A percentile compares a stretch with the other conserved stretches of the same genome.
Conservation (phyloP, 768 basidiomycete genomes). For the Cantharellus anzutake region DNA sequence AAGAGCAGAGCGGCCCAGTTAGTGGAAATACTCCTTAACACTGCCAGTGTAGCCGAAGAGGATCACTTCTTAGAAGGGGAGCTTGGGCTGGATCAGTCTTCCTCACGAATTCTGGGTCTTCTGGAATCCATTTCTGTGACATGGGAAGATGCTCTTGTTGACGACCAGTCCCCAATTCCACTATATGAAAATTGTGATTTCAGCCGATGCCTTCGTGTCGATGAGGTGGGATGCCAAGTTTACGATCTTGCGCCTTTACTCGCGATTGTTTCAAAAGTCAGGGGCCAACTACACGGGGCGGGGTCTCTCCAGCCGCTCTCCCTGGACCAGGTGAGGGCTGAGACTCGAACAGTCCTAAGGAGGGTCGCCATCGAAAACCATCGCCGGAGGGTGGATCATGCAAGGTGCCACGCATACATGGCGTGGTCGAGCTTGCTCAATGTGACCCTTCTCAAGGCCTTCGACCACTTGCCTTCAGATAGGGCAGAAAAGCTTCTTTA, state of each 20-base stretch:
- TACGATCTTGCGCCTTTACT: constrained; percentile 58
- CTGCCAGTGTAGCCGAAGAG: constrained; percentile 20
- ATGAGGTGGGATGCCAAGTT: constrained; percentile 60
- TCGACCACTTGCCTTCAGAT: constrained; percentile 62
- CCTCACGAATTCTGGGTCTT: constrained; percentile 73
- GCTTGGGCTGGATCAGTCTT: constrained; percentile 34
- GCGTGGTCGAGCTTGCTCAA: constrained; percentile 77
- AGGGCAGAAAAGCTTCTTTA: constrained; percentile 77
- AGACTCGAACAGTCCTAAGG: constrained; percentile 59
- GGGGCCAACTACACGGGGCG: constrained; percentile 43
- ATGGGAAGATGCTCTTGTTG: constrained; percentile 61
- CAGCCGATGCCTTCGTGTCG: constrained; percentile 44
- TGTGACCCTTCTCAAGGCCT: constrained; percentile 71
- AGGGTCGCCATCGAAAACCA: constrained; percentile 81
- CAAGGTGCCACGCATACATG: constrained; percentile 50
- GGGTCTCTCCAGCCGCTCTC: constrained; percentile 24
- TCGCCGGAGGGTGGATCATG: constrained; percentile 57
- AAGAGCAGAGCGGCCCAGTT: constrained; percentile 53
- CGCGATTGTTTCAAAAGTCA: constrained; percentile 42
- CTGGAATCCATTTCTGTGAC: constrained; percentile 74
- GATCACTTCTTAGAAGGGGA: constrained; percentile 24
- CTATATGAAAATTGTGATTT: constrained; percentile 42
- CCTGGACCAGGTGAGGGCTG: constrained; percentile 33
- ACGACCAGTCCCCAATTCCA: constrained; percentile 37
- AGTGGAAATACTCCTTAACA: constrained; percentile 62